These are phyloP conservation scores for Plasmodium billcollinsi DNA, from an alignment of 169 alveolate genomes.

Conservation along the genomic window DNA sequence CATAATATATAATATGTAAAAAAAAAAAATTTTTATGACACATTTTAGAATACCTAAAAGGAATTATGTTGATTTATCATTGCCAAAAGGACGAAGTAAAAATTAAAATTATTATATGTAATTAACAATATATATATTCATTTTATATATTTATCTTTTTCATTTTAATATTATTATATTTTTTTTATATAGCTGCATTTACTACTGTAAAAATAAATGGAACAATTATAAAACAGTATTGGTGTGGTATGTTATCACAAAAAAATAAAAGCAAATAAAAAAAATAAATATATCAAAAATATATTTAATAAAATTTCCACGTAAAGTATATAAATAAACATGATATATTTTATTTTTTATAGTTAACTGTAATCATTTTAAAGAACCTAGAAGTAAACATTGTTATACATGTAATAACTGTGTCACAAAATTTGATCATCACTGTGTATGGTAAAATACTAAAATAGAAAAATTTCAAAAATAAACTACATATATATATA, in stretches of 20 bases:
- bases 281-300: background rate
- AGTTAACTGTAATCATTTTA: conserved; percentile 77
- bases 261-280: too few species aligned
- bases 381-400: conserved; percentile 95
- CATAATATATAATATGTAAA: background rate
- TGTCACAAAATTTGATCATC: conserved; percentile 95
- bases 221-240: conserved; percentile 42
- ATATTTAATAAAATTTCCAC: background rate
- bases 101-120: too few species aligned
- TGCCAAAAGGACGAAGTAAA: conserved; percentile 70
- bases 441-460: conserved; percentile 92
- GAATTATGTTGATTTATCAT: conserved; percentile 58
- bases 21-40: background rate
- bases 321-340: background rate
- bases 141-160: background rate
- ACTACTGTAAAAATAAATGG: conserved; percentile 73
- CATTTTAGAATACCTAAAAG: conserved; percentile 64
- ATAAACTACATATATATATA: background rate
- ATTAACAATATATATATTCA: background rate
- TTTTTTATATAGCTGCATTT: conserved; percentile 46
- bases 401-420: conserved; percentile 95
- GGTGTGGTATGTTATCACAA: conserved; percentile 53
- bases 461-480: background rate
- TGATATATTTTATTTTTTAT: conserved; percentile 4
- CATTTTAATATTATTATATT: background rate